Base-by-base conservation (phyloP, 2,329 filamentous ascomycete genomes). In the Monilinia vaccinii-corymbosi region DNA sequence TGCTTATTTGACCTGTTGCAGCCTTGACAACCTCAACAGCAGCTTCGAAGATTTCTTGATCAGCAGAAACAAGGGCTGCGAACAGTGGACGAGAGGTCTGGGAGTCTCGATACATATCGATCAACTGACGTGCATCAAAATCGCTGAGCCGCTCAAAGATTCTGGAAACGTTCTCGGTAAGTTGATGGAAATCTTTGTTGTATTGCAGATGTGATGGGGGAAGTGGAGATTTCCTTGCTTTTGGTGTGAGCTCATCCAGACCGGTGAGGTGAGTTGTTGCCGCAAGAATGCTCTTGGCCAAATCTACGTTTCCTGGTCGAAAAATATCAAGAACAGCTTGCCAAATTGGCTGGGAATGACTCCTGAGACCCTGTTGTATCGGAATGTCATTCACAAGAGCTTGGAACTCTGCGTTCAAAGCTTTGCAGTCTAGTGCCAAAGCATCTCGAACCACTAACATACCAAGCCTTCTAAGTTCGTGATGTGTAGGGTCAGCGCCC, bases 21-120 rank as follows among this genome's bases (percentile, higher is more conserved):
- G 84, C 84, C 73, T 96, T 96, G 65, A 97, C 81, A 32, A 97
- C 77, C 65, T 91, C 88, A 8, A 92, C 82, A 1, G 89, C 86
- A 18, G 89, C 87, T 70, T 92, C 87, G 63, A 90, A 91, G 38
- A 94, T 86, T 61, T 85, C 81, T 60, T 88, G 78, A 66, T 95
- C 87, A 18, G 90, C 89, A 47, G 91, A 91, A 60, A 97, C 85
- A 8, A 97, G 82, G 21, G 90, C 81, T 5, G 87, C 86, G 49
- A 96, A 84, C 46, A 96, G 80, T 42, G 89, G 84, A 65, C 86
- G 84, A 62, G 89, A 87, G 8, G 86, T 86, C 46, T 84, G 76
- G 23, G 82, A 80, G 60, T 87, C 84, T 56, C 82, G 78, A 68
- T 89, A 90, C 13, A 97, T 75, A 28, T 81, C 76, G 60, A 85